These are phyloP conservation scores for Umbelopsis sp. DNA, from an alignment of 371 early-diverging fungal species.

Conservation along the genomic window DNA sequence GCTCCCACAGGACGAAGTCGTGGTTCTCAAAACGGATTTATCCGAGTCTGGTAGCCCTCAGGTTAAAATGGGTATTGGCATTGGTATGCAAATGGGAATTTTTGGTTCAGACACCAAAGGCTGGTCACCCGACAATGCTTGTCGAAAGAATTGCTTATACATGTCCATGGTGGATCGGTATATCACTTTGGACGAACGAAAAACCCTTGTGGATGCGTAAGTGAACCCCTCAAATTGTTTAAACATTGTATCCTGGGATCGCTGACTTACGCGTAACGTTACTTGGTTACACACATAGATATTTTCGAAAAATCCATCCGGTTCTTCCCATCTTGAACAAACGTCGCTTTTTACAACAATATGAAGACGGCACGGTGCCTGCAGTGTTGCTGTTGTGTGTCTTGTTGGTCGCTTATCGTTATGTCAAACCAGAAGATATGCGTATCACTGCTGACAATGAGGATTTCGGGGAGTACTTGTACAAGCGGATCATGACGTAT, in stretches of 20 bases:
- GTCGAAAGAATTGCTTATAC: slow-evolving; percentile 26
- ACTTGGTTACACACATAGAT: slow-evolving; percentile 30
- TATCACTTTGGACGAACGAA: background rate
- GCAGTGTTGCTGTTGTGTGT: slow-evolving; percentile 34
- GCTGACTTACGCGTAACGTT: background rate
- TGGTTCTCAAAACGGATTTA: slow-evolving; percentile 41
- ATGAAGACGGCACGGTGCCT: slow-evolving; percentile 27
- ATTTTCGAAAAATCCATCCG: slow-evolving; percentile 60
- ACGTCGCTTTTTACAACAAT: slow-evolving; percentile 48
- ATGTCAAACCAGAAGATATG: slow-evolving; percentile 30
- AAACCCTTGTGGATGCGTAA: background rate
- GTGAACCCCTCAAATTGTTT: background rate
- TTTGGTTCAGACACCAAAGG: background rate
- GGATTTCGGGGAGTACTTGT: slow-evolving; percentile 43
- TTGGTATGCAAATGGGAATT: slow-evolving; percentile 14
- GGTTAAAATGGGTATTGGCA: background rate
- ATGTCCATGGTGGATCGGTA: background rate
- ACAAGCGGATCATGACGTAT: slow-evolving; percentile 37
- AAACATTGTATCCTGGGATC: background rate
- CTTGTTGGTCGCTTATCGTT: slow-evolving; percentile 20
- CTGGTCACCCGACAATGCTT: background rate
- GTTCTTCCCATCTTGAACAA: slow-evolving; percentile 63
- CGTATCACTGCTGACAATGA: slow-evolving; percentile 32
- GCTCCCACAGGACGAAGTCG: slow-evolving; percentile 45
- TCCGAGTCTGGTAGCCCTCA: slow-evolving; percentile 13